These are phyloP conservation scores for Verticillium longisporum DNA, from an alignment of 2,329 filamentous ascomycete genomes.

Conservation along the genomic window DNA sequence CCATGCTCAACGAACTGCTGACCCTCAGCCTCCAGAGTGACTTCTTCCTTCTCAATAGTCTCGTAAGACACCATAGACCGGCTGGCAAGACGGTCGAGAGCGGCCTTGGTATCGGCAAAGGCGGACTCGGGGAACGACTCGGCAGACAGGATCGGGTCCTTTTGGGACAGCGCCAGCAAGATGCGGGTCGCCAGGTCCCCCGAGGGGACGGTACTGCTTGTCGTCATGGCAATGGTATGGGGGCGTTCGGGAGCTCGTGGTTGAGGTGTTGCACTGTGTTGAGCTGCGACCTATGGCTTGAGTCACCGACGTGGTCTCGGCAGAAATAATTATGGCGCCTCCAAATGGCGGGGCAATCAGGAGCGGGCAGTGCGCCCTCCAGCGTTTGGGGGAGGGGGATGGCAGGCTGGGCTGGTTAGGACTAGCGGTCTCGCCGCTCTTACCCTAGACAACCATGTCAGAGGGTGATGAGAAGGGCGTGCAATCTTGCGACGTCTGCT, in stretches of 20 bases:
- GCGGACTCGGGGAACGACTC: conserved; percentile 62
- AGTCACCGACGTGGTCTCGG: conserved; percentile 2
- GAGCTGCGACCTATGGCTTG: background rate
- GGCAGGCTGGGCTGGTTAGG: background rate
- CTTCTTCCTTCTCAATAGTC: conserved; percentile 72
- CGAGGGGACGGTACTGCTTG: conserved; percentile 24
- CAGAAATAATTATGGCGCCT: conserved; percentile 2
- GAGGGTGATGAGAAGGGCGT: too few species aligned
- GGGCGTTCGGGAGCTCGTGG: background rate
- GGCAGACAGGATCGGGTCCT: conserved; percentile 59
- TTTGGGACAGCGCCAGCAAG: conserved; percentile 57
- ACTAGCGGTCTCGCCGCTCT: too few species aligned
- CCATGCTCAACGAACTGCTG: conserved; percentile 66
- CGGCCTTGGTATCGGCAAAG: conserved; percentile 71
- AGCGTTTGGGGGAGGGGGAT: background rate
- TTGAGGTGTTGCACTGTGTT: background rate
- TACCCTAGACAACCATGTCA: too few species aligned
- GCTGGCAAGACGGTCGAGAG: conserved; percentile 77
- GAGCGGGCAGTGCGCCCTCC: background rate
- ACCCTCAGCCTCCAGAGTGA: conserved; percentile 67
- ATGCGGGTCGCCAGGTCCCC: conserved; percentile 59
- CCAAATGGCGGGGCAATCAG: conserved; percentile 2
- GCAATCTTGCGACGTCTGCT: too few species aligned
- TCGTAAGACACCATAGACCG: conserved; percentile 85
- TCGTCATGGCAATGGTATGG: conserved; percentile 31